Evolutionary conservation across 768 basidiomycete genomes (phyloP), one percentile per base, ranked within the genome.

Genomic region (Boletus rubescentipes): DNA sequence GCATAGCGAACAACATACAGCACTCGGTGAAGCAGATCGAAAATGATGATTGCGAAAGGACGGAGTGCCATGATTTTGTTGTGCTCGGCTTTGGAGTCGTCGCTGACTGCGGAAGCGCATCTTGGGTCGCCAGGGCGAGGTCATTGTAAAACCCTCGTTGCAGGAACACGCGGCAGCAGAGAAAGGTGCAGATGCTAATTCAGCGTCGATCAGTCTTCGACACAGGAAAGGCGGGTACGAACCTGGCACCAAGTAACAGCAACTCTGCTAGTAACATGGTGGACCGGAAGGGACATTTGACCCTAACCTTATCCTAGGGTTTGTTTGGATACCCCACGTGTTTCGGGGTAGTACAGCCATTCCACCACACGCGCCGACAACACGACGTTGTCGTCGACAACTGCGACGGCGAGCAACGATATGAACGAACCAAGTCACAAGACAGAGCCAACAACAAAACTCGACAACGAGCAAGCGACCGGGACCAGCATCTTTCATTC

Each of bases 1-100:
- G 73, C 51, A 93, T 74, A 12, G 83, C 57, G 61, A 92, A 92
- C 54, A 93, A 72, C 61, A 82, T 79, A 57, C 84, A 86, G 47
- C 85, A 82, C 70, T 92, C 91, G 2, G 86, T 79, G 66, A 92
- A 89, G 61, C 84, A 86, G 31, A 83, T 69, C 0, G 88, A 79
- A 61, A 93, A 92, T 8, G 84, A 67, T 1, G 72, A 74, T 39
- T 85, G 73, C 0, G 90, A 77, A 1, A 89, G 63, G 4, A 68
- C 66, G 0, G 85, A 82, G 58, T 90, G 87, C 40, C 80, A 69
- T 31, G 74, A 61, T 15, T 63, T 63, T 39, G 54, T 57, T 54
- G 55, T 60, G 55, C 20, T 59, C 41, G 45, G 44, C 34, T 56
- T 69, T 16, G 58, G 51, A 47, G 59, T 51, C 35, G 61, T 60